phyloP scores from a whole-genome alignment of 768 basidiomycete genomes.

The Cystobasidium onofrii region DNA sequence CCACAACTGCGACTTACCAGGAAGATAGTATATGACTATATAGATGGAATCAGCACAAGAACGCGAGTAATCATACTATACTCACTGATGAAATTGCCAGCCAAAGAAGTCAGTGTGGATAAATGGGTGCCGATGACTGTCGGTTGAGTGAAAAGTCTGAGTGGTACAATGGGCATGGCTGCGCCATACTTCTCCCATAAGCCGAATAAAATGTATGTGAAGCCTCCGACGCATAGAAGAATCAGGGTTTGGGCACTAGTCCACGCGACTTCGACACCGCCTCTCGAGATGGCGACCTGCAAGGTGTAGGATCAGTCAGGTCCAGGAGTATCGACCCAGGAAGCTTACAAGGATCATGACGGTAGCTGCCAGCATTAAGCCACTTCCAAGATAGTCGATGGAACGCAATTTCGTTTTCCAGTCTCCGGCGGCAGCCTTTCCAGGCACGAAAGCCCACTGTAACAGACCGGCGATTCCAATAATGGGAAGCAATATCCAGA shows the following conservation, averaged over 20 bases:
- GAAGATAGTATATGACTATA: not conserved
- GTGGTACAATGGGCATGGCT: not conserved
- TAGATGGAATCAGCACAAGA: not conserved
- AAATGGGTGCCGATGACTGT: constrained; percentile 2
- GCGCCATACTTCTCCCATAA: constrained; percentile 7
- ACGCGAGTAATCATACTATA: not conserved
- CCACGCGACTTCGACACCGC: constrained; percentile 7
- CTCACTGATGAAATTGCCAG: constrained; percentile 14
- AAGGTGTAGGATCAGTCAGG: not conserved
- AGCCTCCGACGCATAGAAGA: not conserved
- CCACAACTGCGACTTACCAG: not conserved
- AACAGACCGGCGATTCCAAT: not conserved
- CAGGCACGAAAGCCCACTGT: not conserved
- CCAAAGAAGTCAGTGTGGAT: constrained; percentile 11
- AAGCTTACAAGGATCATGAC: not conserved
- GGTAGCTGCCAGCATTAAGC: not conserved
- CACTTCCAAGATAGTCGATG: constrained; percentile 7
- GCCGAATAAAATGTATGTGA: not conserved
- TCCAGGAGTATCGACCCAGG: not conserved
- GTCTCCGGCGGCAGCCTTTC: constrained; percentile 4
- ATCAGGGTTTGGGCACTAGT: not conserved
- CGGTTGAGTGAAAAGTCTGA: not conserved
- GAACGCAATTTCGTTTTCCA: not conserved
- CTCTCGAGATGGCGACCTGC: not conserved
- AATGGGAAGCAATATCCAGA: constrained; percentile 11